These are phyloP conservation scores for Corymbia calophylla DNA, from an alignment of 441 rosid species.

Conservation along the genomic window DNA sequence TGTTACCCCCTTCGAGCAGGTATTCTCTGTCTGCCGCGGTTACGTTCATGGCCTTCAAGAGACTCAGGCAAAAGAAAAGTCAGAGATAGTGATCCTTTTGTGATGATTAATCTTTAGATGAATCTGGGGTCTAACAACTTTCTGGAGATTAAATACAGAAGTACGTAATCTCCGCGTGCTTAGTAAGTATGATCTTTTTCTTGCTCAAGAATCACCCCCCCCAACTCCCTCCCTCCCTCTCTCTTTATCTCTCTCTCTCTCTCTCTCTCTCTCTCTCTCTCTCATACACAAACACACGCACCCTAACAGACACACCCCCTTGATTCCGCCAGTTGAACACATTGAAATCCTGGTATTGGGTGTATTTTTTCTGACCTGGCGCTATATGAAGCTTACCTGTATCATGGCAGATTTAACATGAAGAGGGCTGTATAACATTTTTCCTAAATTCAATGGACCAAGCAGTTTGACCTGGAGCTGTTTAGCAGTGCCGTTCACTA, in stretches of 20 bases:
- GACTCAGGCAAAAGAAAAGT: constrained; percentile 41
- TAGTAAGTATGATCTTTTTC: background rate
- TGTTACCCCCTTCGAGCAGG: constrained; percentile 35
- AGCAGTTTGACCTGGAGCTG: background rate
- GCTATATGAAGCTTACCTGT: background rate
- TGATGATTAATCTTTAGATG: background rate
- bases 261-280: background rate
- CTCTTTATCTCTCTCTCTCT: background rate
- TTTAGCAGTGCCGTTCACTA: background rate
- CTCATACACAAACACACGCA: background rate
- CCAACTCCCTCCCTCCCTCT: background rate
- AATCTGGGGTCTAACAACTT: background rate
- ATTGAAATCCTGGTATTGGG: background rate
- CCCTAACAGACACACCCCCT: background rate
- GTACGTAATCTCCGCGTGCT: background rate
- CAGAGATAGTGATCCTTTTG: constrained; percentile 24
- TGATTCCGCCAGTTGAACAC: background rate
- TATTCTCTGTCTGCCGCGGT: constrained; percentile 93
- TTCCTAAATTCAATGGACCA: background rate
- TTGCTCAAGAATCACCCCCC: background rate
- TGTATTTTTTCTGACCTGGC: background rate
- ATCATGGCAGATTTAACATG: background rate
- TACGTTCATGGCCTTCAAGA: constrained; percentile 90
- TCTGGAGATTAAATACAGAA: background rate
- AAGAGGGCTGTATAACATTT: background rate